Base-by-base conservation (phyloP, 352 stramenopile species). In the Pythium grandisporangium region DNA sequence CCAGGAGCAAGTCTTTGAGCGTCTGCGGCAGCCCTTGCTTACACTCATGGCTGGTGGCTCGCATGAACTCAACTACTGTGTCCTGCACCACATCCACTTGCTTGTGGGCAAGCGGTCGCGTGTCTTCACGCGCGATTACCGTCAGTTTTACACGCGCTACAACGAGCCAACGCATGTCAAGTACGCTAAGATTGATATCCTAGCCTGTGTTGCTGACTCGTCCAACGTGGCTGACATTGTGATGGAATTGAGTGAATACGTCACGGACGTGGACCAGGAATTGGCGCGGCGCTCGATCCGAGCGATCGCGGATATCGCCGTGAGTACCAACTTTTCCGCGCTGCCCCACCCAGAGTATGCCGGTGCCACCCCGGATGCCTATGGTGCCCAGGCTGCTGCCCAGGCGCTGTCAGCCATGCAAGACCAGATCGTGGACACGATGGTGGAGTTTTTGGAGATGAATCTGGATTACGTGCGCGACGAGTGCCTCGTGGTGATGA, bases 141-240 rank as follows among this genome's bases (percentile, higher is more conserved):
- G 95, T 41, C 93, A 98, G 61, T 97, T 98, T 53, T 98, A 98
- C 68, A 95, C 96, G 42, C 82, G 93, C 41, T 98, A 98, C 70
- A 97, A 98, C 63, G 97, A 99, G 70, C 96, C 95, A 10, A 97
- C 92, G 17, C 80, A 97, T 58, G 93, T 99, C 48, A 98, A 99
- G 63, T 97, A 97, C 59, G 76, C 97, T 37, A 99, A 99, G 73
- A 86, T 99, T 32, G 67, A 95, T 42, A 85, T 99, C 34, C 61
- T 99, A 19, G 83, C 95, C n/a, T 73, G 90, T 25, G 74, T 99
- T 19, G 94, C 95, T 3, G 96, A 97, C 61, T 75, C 75, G 2
- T 66, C 89, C 16, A 99, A 95, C 47, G 93, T 96, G 5, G 82
- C 81, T 7, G 94, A 99, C 37, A 98, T 99, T 66, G 79, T 99